Evolutionary conservation across 2,329 filamentous ascomycete species (phyloP), one percentile per base, ranked within the genome.

Genomic region (Thielaviopsis populi): DNA sequence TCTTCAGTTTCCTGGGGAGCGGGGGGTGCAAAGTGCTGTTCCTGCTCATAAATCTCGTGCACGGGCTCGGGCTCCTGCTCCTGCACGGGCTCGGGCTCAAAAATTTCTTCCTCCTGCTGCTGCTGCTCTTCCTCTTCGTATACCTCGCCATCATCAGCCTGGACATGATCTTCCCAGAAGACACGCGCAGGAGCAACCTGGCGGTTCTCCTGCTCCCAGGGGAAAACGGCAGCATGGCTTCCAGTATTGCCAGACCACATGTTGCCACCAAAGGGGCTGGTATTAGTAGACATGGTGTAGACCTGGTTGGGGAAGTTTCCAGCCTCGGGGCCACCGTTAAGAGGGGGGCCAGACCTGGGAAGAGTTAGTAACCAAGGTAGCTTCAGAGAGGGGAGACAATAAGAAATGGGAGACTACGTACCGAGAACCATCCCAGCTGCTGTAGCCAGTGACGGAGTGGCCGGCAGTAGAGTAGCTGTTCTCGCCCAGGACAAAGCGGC

Each of bases 231-330:
- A 15, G 61, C 61, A 11, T 66, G 64, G 54, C 41, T 11, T 8
- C 54, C 64, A 11, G 42, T 46, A 40, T 63, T 63, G 41, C 64
- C 64, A 8, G 61, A 41, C 65, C 65, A 64, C 17, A 50, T 42
- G 15, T 40, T 42, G 3, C 53, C 42, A 30, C 30, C 27, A 27
- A 41, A 48, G 24, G 27, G 43, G n/a, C 40, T 56, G 43, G 59
- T 50, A 37, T 64, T 53, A 22, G 62, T 66, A 4, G 88, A 95
- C 86, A 96, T 96, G 64, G 82, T 80, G 74, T 97, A 97, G 63
- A 84, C 84, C 64, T 84, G 83, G 58, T 80, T 80, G 17, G 91
- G 89, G 70, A 97, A 88, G 72, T 95, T 89, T 67, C 83, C 78
- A 6, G 91, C 92, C 78, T 97, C 94, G 8, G 91, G 91, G 71